Conservation (phyloP, 1,284 basidiomycete species). For the Puccinia triticina region DNA sequence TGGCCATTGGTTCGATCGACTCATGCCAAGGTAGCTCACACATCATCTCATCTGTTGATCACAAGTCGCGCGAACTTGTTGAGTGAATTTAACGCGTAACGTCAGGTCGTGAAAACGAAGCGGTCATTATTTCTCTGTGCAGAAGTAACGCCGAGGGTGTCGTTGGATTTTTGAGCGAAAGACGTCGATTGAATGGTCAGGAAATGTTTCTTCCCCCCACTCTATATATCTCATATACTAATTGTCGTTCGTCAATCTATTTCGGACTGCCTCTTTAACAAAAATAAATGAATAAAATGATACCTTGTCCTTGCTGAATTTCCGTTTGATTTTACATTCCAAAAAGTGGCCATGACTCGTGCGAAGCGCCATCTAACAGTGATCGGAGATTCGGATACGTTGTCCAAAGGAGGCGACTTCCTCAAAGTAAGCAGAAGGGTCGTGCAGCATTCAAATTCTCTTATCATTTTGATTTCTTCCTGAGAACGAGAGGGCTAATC, state of each 20-base stretch:
- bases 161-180: constrained; percentile 89
- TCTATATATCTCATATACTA: too few species aligned
- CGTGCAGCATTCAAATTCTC: not conserved
- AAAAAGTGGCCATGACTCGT: constrained; percentile 85
- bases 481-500: not conserved
- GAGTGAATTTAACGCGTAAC: not conserved
- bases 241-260: too few species aligned
- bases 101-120: constrained; percentile 64
- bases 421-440: constrained; percentile 64
- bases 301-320: not conserved
- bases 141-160: constrained; percentile 80
- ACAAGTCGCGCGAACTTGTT: constrained; percentile 72
- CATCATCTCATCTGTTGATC: not conserved
- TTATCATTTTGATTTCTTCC: not conserved
- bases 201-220: not conserved
- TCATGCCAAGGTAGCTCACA: constrained; percentile 31
- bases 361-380: constrained; percentile 85
- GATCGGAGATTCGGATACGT: constrained; percentile 85
- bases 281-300: too few species aligned
- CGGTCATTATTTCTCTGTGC: constrained; percentile 83
- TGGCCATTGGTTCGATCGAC: constrained; percentile 66
- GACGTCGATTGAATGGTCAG: constrained; percentile 80
- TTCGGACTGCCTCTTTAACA: too few species aligned
- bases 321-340: not conserved
- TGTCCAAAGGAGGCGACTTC: constrained; percentile 77